These are phyloP conservation scores for Fusarium decemcellulare DNA, from an alignment of 2,329 filamentous ascomycete species.

Conservation along the genomic window DNA sequence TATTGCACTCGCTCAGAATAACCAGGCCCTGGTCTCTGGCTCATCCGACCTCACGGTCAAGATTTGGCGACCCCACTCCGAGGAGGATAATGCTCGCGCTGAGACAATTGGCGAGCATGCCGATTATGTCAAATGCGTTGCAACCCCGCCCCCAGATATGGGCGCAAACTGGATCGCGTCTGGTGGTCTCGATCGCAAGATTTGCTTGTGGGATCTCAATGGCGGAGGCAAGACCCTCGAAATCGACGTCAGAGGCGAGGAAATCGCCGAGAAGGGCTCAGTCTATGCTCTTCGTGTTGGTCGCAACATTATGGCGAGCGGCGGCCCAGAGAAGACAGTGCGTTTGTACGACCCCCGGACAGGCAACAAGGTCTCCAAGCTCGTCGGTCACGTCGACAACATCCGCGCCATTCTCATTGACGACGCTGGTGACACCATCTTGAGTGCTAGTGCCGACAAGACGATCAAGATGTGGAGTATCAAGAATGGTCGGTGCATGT, in stretches of 20 bases:
- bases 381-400: conserved; percentile 96
- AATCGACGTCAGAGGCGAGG: conserved; percentile 88
- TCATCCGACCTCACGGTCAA: conserved; percentile 97
- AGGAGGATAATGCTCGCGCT: conserved; percentile 64
- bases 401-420: conserved; percentile 93
- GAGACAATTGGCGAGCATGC: conserved; percentile 91
- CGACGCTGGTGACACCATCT: conserved; percentile 88
- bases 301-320: conserved; percentile 87
- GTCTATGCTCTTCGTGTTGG: conserved; percentile 91
- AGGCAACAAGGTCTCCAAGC: conserved; percentile 93
- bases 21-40: conserved; percentile 85
- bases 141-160: conserved; percentile 74
- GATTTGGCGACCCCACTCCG: conserved; percentile 84
- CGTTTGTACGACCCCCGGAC: conserved; percentile 92
- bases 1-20: conserved; percentile 83
- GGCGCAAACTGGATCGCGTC: conserved; percentile 91
- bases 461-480: conserved; percentile 99
- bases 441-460: conserved; percentile 96
- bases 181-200: conserved; percentile 91
- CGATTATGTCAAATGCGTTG: conserved; percentile 96
- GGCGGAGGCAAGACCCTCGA: conserved; percentile 88
- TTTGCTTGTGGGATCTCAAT: conserved; percentile 93
- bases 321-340: conserved; percentile 93
- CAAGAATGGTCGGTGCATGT: conserved; percentile 94
- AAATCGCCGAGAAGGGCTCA: conserved; percentile 90